Percentiles rank a stretch among this genome's conserved stretches.
Evolutionary conservation across 768 basidiomycete genomes (phyloP).

Genomic region (Mycena amicta): DNA sequence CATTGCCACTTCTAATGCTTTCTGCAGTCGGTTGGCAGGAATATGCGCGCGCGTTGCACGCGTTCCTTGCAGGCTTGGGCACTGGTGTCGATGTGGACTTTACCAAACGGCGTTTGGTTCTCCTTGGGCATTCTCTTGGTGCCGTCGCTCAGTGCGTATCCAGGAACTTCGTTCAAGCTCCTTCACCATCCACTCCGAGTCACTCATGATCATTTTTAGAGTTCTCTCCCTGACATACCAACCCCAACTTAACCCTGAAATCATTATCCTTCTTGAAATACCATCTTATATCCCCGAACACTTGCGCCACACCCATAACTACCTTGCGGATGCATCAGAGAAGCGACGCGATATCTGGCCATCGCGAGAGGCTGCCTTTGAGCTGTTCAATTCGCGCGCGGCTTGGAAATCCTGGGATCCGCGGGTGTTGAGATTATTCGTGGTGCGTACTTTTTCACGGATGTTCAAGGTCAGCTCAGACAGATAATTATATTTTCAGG

Average conservation of each 20-base stretch:
- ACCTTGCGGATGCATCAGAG: not conserved
- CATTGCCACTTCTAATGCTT: not conserved
- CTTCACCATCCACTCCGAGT: not conserved
- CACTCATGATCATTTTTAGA: constrained; percentile 28
- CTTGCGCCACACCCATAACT: not conserved
- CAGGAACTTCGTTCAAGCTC: not conserved
- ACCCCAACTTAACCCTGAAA: constrained; percentile 39
- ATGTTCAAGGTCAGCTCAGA: not conserved
- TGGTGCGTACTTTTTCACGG: not conserved
- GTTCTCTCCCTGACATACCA: constrained; percentile 44
- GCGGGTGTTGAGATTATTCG: not conserved
- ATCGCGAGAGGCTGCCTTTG: not conserved
- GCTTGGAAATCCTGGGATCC: not conserved
- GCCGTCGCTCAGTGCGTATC: constrained; percentile 44
- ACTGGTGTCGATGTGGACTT: constrained; percentile 53
- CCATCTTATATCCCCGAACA: constrained; percentile 36
- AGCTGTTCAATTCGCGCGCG: not conserved
- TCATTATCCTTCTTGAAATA: constrained; percentile 48
- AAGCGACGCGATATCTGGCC: not conserved
- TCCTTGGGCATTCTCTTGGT: constrained; percentile 61
- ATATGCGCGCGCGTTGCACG: constrained; percentile 49
- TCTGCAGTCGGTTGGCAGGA: constrained; percentile 52
- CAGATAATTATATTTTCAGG: constrained; percentile 28
- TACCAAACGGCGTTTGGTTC: constrained; percentile 46
- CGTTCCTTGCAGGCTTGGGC: constrained; percentile 50